Evolutionary conservation across 1,284 basidiomycete genomes (phyloP), one percentile per base, ranked within the genome.

Genomic region (Rhizoctonia solani): DNA sequence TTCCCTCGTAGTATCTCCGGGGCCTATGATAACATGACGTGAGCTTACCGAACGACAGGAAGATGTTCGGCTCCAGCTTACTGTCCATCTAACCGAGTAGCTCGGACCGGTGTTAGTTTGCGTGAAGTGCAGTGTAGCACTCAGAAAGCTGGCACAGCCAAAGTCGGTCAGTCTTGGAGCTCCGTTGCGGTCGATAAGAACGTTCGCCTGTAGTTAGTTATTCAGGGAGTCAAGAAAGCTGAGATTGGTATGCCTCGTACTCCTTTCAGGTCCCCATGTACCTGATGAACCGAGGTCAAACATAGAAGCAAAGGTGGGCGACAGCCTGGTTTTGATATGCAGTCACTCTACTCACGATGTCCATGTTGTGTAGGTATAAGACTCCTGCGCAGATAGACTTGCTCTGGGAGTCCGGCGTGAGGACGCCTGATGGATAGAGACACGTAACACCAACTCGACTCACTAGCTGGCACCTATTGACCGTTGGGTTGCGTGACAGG

Each of bases 191-290:
- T 42, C 46, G n/a, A 59, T 30, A 4, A 59, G 29, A 5, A 59
- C 29, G 29, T 59, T 59, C 3, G 29, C 4, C 55, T 58, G 9
- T 13, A 1, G 13, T 23, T 25, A 11, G 25, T 50, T 6, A 25
- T 3, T 50, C n/a, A 3, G 21, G 14, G 21, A 50, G 6, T 29
- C 1, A 14, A 29, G 11, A 13, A 2, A 1, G 16, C 29, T 19
- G 27, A 11, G 13, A 16, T 25, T 25, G 21, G 3, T 4, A 5
- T n/a, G 4, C 4, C n/a, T 6, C 47, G n/a, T 50, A 50, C 47
- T 4, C 47, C 47, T 50, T 50, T 50, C n/a, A 50, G 21, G 19
- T 50, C 47, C n/a, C 47, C 47, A 25, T 50, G 56, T 32, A 59
- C 23, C 56, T 25, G 6, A 50, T 25, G 47, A 3, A 50, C 5